These are phyloP conservation scores for Alternaria brassicicola DNA, from an alignment of 2,329 filamentous ascomycete genomes.

Conservation along the genomic window DNA sequence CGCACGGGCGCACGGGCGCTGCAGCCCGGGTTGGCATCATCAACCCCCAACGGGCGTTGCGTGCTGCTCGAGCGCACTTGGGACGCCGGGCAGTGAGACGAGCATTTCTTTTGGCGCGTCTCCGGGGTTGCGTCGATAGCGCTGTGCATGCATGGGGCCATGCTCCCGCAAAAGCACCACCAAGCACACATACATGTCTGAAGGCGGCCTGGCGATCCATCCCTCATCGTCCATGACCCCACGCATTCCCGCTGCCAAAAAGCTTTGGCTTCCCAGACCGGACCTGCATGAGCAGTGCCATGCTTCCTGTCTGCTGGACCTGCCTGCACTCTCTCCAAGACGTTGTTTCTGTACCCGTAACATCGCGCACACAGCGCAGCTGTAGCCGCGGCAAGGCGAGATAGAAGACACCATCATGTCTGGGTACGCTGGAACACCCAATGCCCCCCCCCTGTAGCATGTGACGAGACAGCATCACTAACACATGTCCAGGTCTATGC, in stretches of 20 bases:
- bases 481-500: conserved; percentile 55
- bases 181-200: conserved; percentile 1
- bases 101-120: conserved; percentile 19
- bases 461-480: conserved; percentile 10
- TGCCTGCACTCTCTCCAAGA: background rate
- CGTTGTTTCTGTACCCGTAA: background rate
- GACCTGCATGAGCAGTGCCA: conserved; percentile 20
- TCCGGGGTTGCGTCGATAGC: conserved; percentile 9
- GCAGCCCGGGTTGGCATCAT: conserved; percentile 8
- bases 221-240: conserved; percentile 20
- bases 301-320: conserved; percentile 1
- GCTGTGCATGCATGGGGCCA: conserved; percentile 4
- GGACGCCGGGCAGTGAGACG: conserved; percentile 4
- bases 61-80: background rate
- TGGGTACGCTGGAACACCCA: conserved; percentile 26
- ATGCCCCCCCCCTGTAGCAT: background rate
- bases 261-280: conserved; percentile 8
- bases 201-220: conserved; percentile 3
- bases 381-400: conserved; percentile 8
- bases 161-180: conserved; percentile 25
- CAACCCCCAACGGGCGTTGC: background rate
- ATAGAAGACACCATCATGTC: conserved; percentile 26
- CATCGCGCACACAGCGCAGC: conserved; percentile 6
- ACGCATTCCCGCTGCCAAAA: conserved; percentile 23
- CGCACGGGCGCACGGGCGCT: conserved; percentile 5